These are phyloP conservation scores for Miscanthus lutarioriparius DNA, from an alignment of 176 grass and related monocot genomes.

Conservation along the genomic window DNA sequence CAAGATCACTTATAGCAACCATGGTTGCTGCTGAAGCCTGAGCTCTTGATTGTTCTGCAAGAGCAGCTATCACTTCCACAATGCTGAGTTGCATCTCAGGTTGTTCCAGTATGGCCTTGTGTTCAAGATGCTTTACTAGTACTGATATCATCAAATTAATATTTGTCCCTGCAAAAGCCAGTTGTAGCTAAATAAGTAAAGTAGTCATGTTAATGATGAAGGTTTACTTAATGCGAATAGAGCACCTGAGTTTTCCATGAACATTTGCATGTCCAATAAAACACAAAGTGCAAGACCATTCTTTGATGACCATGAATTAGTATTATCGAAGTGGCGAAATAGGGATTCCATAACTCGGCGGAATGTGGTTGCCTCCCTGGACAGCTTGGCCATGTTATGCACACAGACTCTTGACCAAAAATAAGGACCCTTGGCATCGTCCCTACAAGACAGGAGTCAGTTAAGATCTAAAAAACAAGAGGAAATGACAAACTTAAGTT, in stretches of 20 bases:
- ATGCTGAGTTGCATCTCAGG: slow-evolving; percentile 90
- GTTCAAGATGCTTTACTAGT: slow-evolving; percentile 95
- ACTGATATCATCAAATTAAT: slow-evolving; percentile 80
- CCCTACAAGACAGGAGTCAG: slow-evolving; percentile 55
- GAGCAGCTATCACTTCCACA: slow-evolving; percentile 73
- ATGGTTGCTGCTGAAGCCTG: slow-evolving; percentile 81
- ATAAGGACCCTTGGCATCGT: slow-evolving; percentile 69
- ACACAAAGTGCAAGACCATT: slow-evolving; percentile 74
- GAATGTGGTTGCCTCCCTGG: slow-evolving; percentile 86
- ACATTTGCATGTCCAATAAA: slow-evolving; percentile 86
- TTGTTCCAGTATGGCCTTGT: slow-evolving; percentile 81
- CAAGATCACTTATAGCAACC: slow-evolving; percentile 92
- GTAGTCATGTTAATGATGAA: neutral
- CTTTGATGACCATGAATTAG: slow-evolving; percentile 68
- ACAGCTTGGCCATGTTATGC: slow-evolving; percentile 92
- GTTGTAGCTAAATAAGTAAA: slow-evolving; percentile 37
- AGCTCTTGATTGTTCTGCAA: slow-evolving; percentile 84
- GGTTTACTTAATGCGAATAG: slow-evolving; percentile 7
- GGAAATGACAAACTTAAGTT: slow-evolving; percentile 13
- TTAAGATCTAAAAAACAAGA: slow-evolving; percentile 31
- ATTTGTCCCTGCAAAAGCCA: slow-evolving; percentile 65
- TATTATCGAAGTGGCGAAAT: slow-evolving; percentile 79
- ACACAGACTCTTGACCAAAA: slow-evolving; percentile 96
- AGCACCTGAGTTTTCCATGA: slow-evolving; percentile 85
- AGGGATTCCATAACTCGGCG: slow-evolving; percentile 88